Percentiles rank a stretch among this genome's conserved stretches.
Evolutionary conservation across 108 stramenopile species (phyloP).

Genomic region (Aurantiochytrium sp.): DNA sequence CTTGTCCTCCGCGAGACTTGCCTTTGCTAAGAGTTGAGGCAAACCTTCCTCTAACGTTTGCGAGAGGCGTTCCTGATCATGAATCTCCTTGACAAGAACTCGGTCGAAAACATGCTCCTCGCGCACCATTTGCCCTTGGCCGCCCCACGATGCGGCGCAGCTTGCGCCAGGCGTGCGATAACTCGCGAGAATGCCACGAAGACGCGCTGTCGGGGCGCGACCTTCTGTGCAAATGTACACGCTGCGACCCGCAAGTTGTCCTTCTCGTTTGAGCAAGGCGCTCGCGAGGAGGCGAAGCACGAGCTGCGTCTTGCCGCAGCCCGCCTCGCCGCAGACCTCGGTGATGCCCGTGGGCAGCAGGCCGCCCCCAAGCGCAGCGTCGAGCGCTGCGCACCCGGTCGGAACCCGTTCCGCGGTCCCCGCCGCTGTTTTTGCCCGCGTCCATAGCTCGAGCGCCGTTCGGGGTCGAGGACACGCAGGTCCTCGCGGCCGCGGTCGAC

Average conservation of each 20-base stretch:
- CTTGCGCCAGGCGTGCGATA: neutral
- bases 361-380: neutral
- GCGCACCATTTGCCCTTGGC: neutral
- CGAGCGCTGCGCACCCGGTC: neutral
- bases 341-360: neutral
- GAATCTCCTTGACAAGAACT: neutral
- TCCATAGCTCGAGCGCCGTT: neutral
- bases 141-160: neutral
- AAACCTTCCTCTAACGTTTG: neutral
- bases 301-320: neutral
- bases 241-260: neutral
- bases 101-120: neutral
- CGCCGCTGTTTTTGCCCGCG: neutral
- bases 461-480: too few relatives aligned
- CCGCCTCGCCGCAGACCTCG: neutral
- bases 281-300: neutral
- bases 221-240: constrained; percentile 4
- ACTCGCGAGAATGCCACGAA: neutral
- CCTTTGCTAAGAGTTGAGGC: neutral
- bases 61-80: neutral
- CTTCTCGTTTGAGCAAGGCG: neutral
- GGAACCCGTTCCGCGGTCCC: neutral
- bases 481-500: too few relatives aligned
- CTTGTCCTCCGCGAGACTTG: neutral
- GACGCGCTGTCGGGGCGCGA: neutral